phyloP scores from a whole-genome alignment of 108 stramenopile genomes.

The Discostella pseudostelligera region DNA sequence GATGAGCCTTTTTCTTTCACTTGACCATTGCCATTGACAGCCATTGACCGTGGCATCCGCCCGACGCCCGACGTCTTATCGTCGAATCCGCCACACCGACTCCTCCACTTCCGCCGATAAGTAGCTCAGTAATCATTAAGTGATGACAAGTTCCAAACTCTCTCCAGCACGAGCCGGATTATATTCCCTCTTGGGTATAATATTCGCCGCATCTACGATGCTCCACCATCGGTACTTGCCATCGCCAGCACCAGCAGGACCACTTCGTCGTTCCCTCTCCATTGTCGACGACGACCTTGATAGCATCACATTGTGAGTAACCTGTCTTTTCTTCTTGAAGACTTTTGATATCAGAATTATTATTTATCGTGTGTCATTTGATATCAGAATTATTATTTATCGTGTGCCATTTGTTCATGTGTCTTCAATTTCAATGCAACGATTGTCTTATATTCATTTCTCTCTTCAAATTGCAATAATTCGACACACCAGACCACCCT shows the following conservation, averaged over 20 bases:
- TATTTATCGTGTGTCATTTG: too few relatives aligned
- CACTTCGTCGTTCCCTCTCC: conserved; percentile 6
- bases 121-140: too few relatives aligned
- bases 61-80: too few relatives aligned
- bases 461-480: background rate
- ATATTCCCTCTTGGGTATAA: background rate
- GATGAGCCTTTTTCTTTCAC: too few relatives aligned
- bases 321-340: too few relatives aligned
- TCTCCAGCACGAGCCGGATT: conserved; percentile 4
- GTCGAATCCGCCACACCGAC: too few relatives aligned
- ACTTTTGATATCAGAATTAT: too few relatives aligned
- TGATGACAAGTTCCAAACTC: conserved; percentile 4
- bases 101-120: conserved; percentile 18
- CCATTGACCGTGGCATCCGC: too few relatives aligned
- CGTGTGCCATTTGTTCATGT: too few relatives aligned
- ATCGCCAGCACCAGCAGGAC: background rate
- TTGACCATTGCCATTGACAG: too few relatives aligned
- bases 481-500: conserved; percentile 6
- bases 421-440: background rate
- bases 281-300: conserved; percentile 1
- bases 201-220: conserved; percentile 4
- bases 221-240: background rate
- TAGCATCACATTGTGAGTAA: conserved; percentile 2
- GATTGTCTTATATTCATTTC: background rate
- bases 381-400: too few relatives aligned